phyloP scores from a whole-genome alignment of 148 eudicot species.

The Drosera capensis region DNA sequence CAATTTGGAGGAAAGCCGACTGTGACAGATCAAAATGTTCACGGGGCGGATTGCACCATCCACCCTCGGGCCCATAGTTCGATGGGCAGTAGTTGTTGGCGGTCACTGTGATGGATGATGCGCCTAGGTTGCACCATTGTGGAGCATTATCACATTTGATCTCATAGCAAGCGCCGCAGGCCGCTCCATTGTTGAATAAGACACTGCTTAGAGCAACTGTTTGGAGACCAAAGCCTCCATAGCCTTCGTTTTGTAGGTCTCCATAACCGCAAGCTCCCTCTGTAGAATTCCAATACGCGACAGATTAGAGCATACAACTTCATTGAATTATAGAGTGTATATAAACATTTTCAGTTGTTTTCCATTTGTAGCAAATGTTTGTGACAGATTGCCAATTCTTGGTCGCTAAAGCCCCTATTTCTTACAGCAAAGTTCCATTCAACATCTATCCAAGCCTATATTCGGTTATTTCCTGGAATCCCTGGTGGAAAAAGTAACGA shows the following conservation, averaged over 20 bases:
- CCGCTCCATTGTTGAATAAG: slow-evolving; percentile 46
- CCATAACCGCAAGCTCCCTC: slow-evolving; percentile 72
- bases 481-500: neutral
- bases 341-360: neutral
- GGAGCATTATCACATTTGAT: slow-evolving; percentile 24
- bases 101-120: slow-evolving; percentile 30
- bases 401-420: too few relatives aligned
- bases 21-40: slow-evolving; percentile 64
- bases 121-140: slow-evolving; percentile 36
- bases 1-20: slow-evolving; percentile 48
- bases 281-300: slow-evolving; percentile 2
- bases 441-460: neutral
- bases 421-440: neutral
- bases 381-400: too few relatives aligned
- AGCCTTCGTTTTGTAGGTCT: slow-evolving; percentile 12
- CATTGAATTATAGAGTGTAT: neutral
- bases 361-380: too few relatives aligned
- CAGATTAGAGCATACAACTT: neutral
- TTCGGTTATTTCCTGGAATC: neutral
- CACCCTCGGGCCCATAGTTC: slow-evolving; percentile 24
- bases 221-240: slow-evolving; percentile 29
- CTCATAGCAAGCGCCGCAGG: slow-evolving; percentile 62
- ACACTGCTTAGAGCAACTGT: slow-evolving; percentile 47
- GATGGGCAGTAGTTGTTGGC: slow-evolving; percentile 63
- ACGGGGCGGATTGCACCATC: slow-evolving; percentile 55